A percentile compares a stretch with the other conserved stretches of the same genome.
phyloP scores from a whole-genome alignment of 805 yeast species.

The Saccharomycopsis synnaedendra region DNA sequence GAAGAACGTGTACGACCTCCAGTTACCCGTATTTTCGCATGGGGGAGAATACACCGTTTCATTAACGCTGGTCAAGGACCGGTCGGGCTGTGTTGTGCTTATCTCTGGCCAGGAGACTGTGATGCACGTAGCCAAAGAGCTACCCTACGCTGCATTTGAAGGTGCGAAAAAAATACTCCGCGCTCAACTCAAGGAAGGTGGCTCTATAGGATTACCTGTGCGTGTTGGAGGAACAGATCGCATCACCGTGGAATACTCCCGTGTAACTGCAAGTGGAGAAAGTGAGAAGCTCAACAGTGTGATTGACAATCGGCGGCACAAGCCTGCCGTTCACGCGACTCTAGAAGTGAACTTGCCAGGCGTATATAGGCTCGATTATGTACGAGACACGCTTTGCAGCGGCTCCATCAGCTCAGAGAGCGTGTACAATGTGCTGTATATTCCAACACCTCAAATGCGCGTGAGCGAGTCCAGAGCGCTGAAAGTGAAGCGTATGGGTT shows the following conservation, averaged over 20 bases:
- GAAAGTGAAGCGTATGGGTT: slow-evolving; percentile 14
- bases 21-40: slow-evolving; percentile 39
- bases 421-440: slow-evolving; percentile 30
- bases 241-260: slow-evolving; percentile 5
- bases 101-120: slow-evolving; percentile 51
- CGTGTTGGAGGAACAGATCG: slow-evolving; percentile 38
- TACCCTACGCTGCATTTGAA: slow-evolving; percentile 45
- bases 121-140: slow-evolving; percentile 57
- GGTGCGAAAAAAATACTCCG: not conserved
- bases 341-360: slow-evolving; percentile 36
- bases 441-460: slow-evolving; percentile 33
- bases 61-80: slow-evolving; percentile 57
- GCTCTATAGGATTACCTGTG: slow-evolving; percentile 45
- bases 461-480: slow-evolving; percentile 24
- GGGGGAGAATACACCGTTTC: slow-evolving; percentile 71
- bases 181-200: slow-evolving; percentile 50
- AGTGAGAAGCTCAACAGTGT: slow-evolving; percentile 3
- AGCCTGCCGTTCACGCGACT: slow-evolving; percentile 14
- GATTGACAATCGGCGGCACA: slow-evolving; percentile 14
- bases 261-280: slow-evolving; percentile 10
- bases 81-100: slow-evolving; percentile 69
- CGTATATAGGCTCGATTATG: slow-evolving; percentile 30
- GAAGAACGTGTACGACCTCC: slow-evolving; percentile 28
- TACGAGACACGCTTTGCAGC: slow-evolving; percentile 40
- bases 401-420: slow-evolving; percentile 32